Percentiles rank a stretch among this genome's conserved stretches.
These are phyloP conservation scores for Triticum monococcum DNA, from an alignment of 176 grass and related monocot genomes.

Conservation along the genomic window DNA sequence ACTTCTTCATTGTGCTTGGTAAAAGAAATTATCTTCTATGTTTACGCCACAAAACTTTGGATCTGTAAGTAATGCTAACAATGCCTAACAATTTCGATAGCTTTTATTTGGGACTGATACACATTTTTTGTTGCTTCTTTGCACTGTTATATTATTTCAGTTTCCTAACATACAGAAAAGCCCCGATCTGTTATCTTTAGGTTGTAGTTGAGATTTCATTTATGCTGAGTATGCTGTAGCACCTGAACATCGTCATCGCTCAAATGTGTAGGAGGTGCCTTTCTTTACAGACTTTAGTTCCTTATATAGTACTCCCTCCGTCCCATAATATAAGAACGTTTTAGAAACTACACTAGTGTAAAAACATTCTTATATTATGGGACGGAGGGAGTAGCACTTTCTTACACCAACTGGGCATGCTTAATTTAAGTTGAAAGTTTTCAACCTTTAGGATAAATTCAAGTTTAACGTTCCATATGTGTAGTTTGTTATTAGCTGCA, in stretches of 20 bases:
- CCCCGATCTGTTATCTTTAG: background rate
- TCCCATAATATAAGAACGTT: too few relatives aligned
- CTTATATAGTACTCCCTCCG: background rate
- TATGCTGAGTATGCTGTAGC: slow-evolving; percentile 82
- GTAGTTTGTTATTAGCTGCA: too few relatives aligned
- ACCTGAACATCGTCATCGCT: slow-evolving; percentile 6
- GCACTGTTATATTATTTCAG: background rate
- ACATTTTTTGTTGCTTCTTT: background rate
- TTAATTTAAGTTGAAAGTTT: background rate
- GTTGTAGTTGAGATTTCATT: slow-evolving; percentile 93
- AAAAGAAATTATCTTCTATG: background rate
- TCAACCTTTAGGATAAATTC: too few relatives aligned
- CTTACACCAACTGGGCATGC: background rate
- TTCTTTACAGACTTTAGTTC: background rate
- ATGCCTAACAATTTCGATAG: background rate
- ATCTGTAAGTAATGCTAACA: background rate
- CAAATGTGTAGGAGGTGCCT: slow-evolving; percentile 83
- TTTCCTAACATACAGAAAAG: background rate
- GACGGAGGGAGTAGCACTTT: too few relatives aligned
- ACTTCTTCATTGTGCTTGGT: background rate
- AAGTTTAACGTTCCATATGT: too few relatives aligned
- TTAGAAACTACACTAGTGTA: too few relatives aligned
- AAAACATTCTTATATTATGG: too few relatives aligned
- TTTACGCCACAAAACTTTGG: background rate
- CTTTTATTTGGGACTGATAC: background rate